Percentiles rank a stretch among this genome's conserved stretches.
phyloP scores from a whole-genome alignment of 176 grass and related monocot genomes.

The Avena insularis region DNA sequence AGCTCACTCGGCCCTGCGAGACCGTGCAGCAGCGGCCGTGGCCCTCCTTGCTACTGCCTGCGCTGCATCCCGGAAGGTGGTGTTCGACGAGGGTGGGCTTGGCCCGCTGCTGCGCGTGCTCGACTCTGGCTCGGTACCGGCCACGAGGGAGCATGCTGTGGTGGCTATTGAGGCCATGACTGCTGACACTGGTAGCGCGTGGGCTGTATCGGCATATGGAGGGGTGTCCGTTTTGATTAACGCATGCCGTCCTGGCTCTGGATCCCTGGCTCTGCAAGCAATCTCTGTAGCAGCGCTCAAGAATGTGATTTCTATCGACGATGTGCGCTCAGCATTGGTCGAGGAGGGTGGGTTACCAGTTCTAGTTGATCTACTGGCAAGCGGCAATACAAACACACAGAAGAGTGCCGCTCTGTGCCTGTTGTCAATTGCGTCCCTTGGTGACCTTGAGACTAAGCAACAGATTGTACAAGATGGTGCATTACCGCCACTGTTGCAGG shows the following conservation, averaged over 20 bases:
- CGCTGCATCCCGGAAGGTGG: slow-evolving; percentile 54
- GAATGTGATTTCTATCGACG: slow-evolving; percentile 68
- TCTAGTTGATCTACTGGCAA: slow-evolving; percentile 63
- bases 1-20: slow-evolving; percentile 67
- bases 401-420: slow-evolving; percentile 65
- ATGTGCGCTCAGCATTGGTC: slow-evolving; percentile 63
- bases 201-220: slow-evolving; percentile 82
- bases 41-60: slow-evolving; percentile 64
- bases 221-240: slow-evolving; percentile 68
- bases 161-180: slow-evolving; percentile 69
- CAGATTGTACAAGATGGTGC: slow-evolving; percentile 68
- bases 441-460: slow-evolving; percentile 58
- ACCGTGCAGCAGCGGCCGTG: slow-evolving; percentile 54
- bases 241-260: slow-evolving; percentile 71
- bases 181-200: slow-evolving; percentile 53
- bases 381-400: slow-evolving; percentile 52
- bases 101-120: slow-evolving; percentile 77
- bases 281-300: slow-evolving; percentile 61
- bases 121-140: slow-evolving; percentile 51
- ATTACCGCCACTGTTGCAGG: slow-evolving; percentile 66
- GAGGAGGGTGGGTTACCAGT: slow-evolving; percentile 75
- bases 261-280: slow-evolving; percentile 53
- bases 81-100: slow-evolving; percentile 85
- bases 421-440: slow-evolving; percentile 62
- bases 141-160: slow-evolving; percentile 57